A percentile compares a stretch with the other conserved stretches of the same genome.
Conservation (phyloP, 2,329 filamentous ascomycete genomes). For the Fusarium sp. region DNA sequence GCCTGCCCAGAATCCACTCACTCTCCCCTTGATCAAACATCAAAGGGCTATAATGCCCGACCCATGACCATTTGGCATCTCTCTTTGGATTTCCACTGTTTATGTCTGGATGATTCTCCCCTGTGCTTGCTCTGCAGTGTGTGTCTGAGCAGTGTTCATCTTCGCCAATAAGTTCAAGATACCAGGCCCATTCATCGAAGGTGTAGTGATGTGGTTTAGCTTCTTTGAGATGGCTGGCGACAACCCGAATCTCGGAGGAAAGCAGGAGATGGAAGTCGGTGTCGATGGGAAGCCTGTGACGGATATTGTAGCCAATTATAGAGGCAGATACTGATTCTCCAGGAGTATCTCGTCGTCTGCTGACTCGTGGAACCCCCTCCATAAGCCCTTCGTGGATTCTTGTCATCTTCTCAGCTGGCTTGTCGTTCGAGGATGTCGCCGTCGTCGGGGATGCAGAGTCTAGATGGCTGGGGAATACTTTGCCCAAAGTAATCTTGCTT, state of each 20-base stretch:
- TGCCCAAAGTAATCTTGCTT: conserved; percentile 56
- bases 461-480: conserved; percentile 49
- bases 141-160: conserved; percentile 63
- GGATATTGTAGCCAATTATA: conserved; percentile 50
- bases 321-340: conserved; percentile 9
- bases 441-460: neutral
- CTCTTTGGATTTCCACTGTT: conserved; percentile 39
- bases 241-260: conserved; percentile 74
- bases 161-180: conserved; percentile 77
- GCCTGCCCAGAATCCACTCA: conserved; percentile 76
- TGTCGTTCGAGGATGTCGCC: neutral
- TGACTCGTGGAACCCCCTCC: too few species aligned
- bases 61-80: conserved; percentile 72
- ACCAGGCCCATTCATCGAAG: conserved; percentile 89
- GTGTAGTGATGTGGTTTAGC: conserved; percentile 71
- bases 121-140: conserved; percentile 55
- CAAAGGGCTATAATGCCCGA: conserved; percentile 74
- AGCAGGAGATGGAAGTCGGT: conserved; percentile 72
- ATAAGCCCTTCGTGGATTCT: too few species aligned
- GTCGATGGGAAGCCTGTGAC: conserved; percentile 54
- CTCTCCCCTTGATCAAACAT: conserved; percentile 75
- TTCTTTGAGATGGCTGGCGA: conserved; percentile 70
- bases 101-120: neutral
- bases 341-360: too few species aligned
- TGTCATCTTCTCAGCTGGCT: neutral